These are phyloP conservation scores for Garcia nutans DNA, from an alignment of 345 rosid species.

Conservation along the genomic window DNA sequence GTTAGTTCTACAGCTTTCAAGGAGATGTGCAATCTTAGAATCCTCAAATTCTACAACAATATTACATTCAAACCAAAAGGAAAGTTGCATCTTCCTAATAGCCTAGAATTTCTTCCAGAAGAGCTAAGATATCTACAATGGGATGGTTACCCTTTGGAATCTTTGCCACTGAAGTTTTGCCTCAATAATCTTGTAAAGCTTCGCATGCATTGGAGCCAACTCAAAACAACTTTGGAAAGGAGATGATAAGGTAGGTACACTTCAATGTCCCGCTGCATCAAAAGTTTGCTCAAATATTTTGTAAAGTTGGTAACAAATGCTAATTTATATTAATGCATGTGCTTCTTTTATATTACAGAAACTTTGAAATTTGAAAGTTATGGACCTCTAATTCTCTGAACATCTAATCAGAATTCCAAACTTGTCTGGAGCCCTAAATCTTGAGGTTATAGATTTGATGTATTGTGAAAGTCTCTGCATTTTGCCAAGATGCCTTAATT, in stretches of 20 bases:
- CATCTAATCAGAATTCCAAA: slow-evolving; percentile 5
- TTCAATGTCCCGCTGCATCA: not conserved
- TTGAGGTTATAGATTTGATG: no score
- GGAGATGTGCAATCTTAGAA: not conserved
- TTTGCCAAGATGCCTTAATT: no score
- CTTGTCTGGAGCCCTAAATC: not conserved
- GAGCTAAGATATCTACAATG: not conserved
- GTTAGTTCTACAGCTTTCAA: not conserved
- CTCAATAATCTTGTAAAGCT: no score
- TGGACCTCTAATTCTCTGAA: slow-evolving; percentile 8
- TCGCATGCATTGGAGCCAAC: slow-evolving; percentile 3
- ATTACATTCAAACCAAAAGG: no score
- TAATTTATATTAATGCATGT: not conserved
- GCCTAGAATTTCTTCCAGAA: slow-evolving; percentile 3
- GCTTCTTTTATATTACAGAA: slow-evolving; percentile 5
- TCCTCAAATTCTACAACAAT: not conserved
- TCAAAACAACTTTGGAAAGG: slow-evolving; percentile 4
- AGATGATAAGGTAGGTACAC: not conserved
- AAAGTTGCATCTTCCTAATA: not conserved
- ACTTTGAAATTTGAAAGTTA: slow-evolving; percentile 6
- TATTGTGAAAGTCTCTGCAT: no score
- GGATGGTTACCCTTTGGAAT: no score
- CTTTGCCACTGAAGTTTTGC: no score
- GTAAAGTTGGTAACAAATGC: no score
- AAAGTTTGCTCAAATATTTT: no score